Percentiles rank a stretch among this genome's conserved stretches.
These are phyloP conservation scores for Periconia sp. DNA, from an alignment of 2,329 filamentous ascomycete species.

Conservation along the genomic window DNA sequence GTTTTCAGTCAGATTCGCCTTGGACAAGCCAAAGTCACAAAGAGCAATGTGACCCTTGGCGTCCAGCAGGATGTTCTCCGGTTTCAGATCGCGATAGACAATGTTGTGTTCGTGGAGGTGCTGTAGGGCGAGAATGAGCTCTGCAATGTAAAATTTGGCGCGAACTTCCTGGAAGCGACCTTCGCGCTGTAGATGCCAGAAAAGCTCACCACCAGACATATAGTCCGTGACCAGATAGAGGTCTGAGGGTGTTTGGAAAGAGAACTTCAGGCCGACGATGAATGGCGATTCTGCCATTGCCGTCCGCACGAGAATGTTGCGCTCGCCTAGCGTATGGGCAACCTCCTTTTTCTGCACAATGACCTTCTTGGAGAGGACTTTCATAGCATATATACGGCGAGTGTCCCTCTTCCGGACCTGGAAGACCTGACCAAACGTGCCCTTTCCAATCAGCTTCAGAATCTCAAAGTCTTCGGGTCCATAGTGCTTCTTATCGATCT, in stretches of 20 bases:
- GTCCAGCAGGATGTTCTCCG: slow-evolving; percentile 95
- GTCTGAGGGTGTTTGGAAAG: slow-evolving; percentile 96
- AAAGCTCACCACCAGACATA: slow-evolving; percentile 98
- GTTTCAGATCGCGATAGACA: slow-evolving; percentile 96
- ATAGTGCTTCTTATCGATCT: slow-evolving; percentile 83
- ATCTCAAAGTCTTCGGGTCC: slow-evolving; percentile 97
- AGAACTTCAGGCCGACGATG: slow-evolving; percentile 97
- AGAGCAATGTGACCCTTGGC: slow-evolving; percentile 97
- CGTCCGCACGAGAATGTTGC: slow-evolving; percentile 95
- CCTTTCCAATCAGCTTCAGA: slow-evolving; percentile 94
- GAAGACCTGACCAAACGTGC: slow-evolving; percentile 97
- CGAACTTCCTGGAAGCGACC: slow-evolving; percentile 92
- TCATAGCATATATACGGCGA: slow-evolving; percentile 97
- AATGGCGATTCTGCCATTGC: slow-evolving; percentile 96
- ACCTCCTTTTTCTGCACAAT: slow-evolving; percentile 99
- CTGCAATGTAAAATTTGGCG: slow-evolving; percentile 98
- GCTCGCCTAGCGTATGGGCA: slow-evolving; percentile 93
- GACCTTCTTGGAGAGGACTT: slow-evolving; percentile 98
- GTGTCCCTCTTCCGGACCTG: slow-evolving; percentile 98
- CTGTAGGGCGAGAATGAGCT: slow-evolving; percentile 92
- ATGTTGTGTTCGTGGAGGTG: slow-evolving; percentile 97
- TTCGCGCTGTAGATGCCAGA: slow-evolving; percentile 98
- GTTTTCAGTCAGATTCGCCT: slow-evolving; percentile 95
- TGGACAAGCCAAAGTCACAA: slow-evolving; percentile 96
- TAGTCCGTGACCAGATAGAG: slow-evolving; percentile 99